phyloP scores from a whole-genome alignment of 2,329 filamentous ascomycete species.

The Dichotomopilus funicola region DNA sequence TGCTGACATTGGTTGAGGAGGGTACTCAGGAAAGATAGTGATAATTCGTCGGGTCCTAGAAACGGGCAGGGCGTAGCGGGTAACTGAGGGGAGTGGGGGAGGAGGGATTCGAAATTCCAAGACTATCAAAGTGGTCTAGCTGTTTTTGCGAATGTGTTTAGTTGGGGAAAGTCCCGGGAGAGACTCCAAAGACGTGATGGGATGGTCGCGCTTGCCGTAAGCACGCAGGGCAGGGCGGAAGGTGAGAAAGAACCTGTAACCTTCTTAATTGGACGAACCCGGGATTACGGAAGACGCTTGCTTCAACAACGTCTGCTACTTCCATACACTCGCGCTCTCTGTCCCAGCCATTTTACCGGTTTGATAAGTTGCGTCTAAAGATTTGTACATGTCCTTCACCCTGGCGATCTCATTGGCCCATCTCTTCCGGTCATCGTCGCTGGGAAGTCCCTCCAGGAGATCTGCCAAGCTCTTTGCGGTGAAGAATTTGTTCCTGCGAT shows the following conservation, averaged over 20 bases:
- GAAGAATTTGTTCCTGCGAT: slow-evolving; percentile 52
- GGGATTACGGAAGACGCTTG: not conserved
- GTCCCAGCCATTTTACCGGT: slow-evolving; percentile 38
- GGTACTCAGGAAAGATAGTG: too few relatives aligned
- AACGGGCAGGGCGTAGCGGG: too few relatives aligned
- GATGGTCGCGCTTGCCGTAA: too few relatives aligned
- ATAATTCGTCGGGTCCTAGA: too few relatives aligned
- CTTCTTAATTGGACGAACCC: not conserved
- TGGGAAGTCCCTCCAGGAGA: slow-evolving; percentile 33
- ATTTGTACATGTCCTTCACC: slow-evolving; percentile 43
- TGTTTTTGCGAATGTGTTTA: too few relatives aligned
- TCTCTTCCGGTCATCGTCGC: slow-evolving; percentile 28
- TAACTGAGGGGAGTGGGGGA: too few relatives aligned
- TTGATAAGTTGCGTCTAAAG: slow-evolving; percentile 44
- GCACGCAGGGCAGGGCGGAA: too few relatives aligned
- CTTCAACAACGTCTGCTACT: slow-evolving; percentile 18
- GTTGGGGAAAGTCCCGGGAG: too few relatives aligned
- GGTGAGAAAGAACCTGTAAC: not conserved
- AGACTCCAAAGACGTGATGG: too few relatives aligned
- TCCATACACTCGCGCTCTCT: slow-evolving; percentile 44
- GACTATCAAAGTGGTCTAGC: too few relatives aligned
- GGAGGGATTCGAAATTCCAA: too few relatives aligned
- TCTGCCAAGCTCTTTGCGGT: slow-evolving; percentile 37
- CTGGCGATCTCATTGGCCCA: slow-evolving; percentile 38
- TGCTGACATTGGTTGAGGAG: too few relatives aligned